phyloP scores from a whole-genome alignment of 345 rosid species.

The Boechera divaricarpa region DNA sequence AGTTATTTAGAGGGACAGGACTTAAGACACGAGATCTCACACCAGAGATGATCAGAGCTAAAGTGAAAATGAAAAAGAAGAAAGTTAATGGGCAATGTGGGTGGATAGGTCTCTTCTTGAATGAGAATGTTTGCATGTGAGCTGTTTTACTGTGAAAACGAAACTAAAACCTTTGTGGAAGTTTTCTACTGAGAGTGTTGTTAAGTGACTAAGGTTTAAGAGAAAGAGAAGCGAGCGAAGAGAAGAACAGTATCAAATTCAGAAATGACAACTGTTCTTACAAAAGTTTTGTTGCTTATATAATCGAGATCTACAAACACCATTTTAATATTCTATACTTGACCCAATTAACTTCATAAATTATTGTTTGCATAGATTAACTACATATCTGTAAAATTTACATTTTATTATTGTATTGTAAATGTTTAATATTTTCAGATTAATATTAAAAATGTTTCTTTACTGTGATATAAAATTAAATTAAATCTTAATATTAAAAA shows the following conservation, averaged over 20 bases:
- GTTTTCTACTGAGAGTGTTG: conserved; percentile 16
- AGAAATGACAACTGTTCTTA: not conserved
- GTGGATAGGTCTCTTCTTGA: conserved; percentile 19
- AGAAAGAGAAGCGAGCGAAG: not conserved
- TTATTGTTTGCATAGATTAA: too few relatives aligned
- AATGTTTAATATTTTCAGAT: too few relatives aligned
- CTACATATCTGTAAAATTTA: too few relatives aligned
- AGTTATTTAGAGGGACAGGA: conserved; percentile 24
- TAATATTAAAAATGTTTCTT: too few relatives aligned
- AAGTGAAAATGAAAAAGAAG: not conserved
- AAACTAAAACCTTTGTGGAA: not conserved
- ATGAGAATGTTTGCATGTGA: conserved; percentile 37
- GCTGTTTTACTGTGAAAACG: conserved; percentile 18
- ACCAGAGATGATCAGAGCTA: conserved; percentile 30
- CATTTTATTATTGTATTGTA: too few relatives aligned
- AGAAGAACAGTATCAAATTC: not conserved
- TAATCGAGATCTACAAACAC: conserved; percentile 27
- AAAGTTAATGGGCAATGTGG: not conserved
- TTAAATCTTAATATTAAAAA: too few relatives aligned
- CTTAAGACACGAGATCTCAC: conserved; percentile 44
- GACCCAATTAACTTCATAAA: not conserved
- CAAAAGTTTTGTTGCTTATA: conserved; percentile 11
- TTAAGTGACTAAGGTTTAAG: conserved; percentile 12
- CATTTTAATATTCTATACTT: not conserved
- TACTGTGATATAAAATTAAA: too few relatives aligned